Conservation (phyloP, 176 grass and related monocot species). For the Musa beccarii region DNA sequence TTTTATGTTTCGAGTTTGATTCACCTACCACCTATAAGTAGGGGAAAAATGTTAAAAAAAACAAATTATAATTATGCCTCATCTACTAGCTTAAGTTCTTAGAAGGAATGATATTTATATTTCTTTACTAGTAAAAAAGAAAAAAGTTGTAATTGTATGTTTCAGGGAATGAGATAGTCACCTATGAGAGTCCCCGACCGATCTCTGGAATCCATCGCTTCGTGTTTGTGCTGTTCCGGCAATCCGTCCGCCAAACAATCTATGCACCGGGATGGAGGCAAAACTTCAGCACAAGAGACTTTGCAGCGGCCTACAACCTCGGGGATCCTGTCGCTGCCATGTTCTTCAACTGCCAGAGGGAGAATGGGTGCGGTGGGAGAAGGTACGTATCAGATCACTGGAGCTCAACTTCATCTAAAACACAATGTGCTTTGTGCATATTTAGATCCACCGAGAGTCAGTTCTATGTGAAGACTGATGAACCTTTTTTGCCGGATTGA, state of each 20-base stretch:
- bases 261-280: conserved; percentile 57
- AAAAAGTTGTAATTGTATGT: neutral
- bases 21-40: no score
- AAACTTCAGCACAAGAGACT: conserved; percentile 64
- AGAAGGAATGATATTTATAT: neutral
- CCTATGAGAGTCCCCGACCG: conserved; percentile 41
- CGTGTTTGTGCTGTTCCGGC: conserved; percentile 51
- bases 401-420: no score
- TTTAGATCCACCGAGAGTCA: no score
- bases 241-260: conserved; percentile 33
- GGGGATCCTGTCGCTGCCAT: conserved; percentile 26
- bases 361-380: conserved; percentile 57
- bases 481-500: neutral
- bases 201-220: conserved; percentile 52
- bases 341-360: conserved; percentile 72
- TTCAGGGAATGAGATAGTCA: conserved; percentile 38
- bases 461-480: no score
- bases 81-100: neutral
- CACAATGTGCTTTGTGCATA: no score
- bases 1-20: no score
- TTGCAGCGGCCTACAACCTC: conserved; percentile 43
- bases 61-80: no score
- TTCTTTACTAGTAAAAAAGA: neutral
- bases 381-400: conserved; percentile 24
- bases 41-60: no score